phyloP scores from a whole-genome alignment of 2,329 filamentous ascomycete genomes.

The Ampelomyces quisqualis region DNA sequence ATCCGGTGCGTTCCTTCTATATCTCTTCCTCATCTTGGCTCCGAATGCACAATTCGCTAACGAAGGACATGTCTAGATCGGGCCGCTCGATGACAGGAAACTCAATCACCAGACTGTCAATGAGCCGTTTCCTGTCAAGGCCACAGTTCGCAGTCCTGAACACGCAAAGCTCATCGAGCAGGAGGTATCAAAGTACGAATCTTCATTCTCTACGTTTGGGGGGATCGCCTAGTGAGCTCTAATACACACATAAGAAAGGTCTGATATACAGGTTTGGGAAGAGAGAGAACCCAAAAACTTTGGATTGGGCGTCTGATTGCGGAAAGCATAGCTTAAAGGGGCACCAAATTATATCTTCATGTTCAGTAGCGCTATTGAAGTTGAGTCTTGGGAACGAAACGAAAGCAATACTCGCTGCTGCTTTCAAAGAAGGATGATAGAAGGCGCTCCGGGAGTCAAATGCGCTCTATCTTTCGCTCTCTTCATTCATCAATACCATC shows the following conservation, averaged over 20 bases:
- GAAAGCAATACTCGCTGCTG: background rate
- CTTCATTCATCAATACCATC: background rate
- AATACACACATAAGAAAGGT: background rate
- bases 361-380: background rate
- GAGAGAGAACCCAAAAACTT: background rate
- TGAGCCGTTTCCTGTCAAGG: conserved; percentile 33
- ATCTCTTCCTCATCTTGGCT: background rate
- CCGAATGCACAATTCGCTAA: background rate
- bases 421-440: background rate
- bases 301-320: background rate
- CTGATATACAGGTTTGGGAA: background rate
- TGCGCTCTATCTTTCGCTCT: background rate
- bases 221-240: background rate
- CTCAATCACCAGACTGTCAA: conserved; percentile 25
- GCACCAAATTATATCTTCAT: background rate
- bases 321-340: background rate
- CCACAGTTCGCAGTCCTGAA: conserved; percentile 19
- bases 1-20: conserved; percentile 10
- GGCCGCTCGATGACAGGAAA: conserved; percentile 12
- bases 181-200: conserved; percentile 5
- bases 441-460: background rate
- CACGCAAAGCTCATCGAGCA: conserved; percentile 20
- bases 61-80: conserved; percentile 11
- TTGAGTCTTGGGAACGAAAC: background rate
- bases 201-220: conserved; percentile 1